phyloP scores from a whole-genome alignment of 192 early-diverging fungal genomes.

The Irineochytrium annulatum region DNA sequence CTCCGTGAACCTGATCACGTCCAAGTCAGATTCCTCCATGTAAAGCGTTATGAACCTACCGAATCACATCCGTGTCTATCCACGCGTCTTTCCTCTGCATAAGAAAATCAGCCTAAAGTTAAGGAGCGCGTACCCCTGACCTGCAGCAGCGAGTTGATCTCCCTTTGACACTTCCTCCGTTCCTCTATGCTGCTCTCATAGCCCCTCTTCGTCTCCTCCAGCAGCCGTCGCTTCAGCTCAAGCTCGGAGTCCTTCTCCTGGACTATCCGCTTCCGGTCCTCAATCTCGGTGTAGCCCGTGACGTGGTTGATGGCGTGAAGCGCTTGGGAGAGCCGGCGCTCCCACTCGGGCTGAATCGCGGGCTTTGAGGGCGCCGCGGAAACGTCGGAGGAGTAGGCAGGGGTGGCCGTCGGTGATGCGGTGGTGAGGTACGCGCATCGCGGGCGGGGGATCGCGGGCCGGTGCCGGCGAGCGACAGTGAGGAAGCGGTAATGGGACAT shows the following conservation, averaged over 20 bases:
- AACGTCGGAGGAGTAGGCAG: no score
- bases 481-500: no score
- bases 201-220: constrained; percentile 26
- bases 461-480: no score
- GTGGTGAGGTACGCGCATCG: no score
- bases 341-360: no score
- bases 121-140: background rate
- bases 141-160: constrained; percentile 40
- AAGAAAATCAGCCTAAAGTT: background rate
- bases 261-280: constrained; percentile 30
- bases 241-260: constrained; percentile 28
- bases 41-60: background rate
- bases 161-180: constrained; percentile 36
- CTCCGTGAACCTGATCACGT: constrained; percentile 39
- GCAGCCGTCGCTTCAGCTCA: constrained; percentile 13
- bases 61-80: constrained; percentile 16
- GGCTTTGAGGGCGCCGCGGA: no score
- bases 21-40: constrained; percentile 12
- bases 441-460: no score
- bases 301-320: constrained; percentile 17
- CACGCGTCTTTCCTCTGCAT: constrained; percentile 36
- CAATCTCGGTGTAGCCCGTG: constrained; percentile 38
- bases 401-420: no score
- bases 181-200: constrained; percentile 49
- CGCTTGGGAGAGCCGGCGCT: background rate